Evolutionary conservation across 495 filamentous ascomycete genomes (phyloP).

Genomic region (Aspergillus olivimuriae): DNA sequence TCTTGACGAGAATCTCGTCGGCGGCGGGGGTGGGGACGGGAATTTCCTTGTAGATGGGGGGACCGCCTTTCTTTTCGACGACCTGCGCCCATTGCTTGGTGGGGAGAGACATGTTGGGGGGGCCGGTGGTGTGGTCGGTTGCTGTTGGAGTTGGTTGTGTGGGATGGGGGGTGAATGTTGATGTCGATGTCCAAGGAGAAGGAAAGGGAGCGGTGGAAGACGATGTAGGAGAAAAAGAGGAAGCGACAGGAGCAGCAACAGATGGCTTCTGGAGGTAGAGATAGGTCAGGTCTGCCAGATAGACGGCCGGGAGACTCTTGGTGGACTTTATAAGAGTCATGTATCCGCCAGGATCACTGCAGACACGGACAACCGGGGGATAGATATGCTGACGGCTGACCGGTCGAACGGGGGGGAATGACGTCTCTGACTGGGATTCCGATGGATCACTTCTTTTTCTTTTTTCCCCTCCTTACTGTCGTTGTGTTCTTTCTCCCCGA

Average conservation of each 20-base stretch:
- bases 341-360: not conserved
- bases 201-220: too few species aligned
- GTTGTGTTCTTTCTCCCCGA: too few species aligned
- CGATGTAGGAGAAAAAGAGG: not conserved
- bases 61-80: slow-evolving; percentile 68
- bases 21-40: slow-evolving; percentile 70
- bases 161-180: slow-evolving; percentile 1
- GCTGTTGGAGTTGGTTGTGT: not conserved
- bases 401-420: not conserved
- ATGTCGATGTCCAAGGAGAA: not conserved
- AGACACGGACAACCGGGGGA: not conserved
- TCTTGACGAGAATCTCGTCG: slow-evolving; percentile 85
- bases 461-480: too few species aligned
- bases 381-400: not conserved
- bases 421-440: too few species aligned
- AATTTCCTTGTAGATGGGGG: slow-evolving; percentile 74
- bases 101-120: slow-evolving; percentile 51
- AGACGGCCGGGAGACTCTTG: slow-evolving; percentile 1
- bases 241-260: not conserved
- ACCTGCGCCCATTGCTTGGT: slow-evolving; percentile 83
- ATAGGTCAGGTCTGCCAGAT: not conserved
- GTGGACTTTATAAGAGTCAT: slow-evolving; percentile 5
- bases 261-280: not conserved
- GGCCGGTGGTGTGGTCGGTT: not conserved
- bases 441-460: too few species aligned